Evolutionary conservation across 495 filamentous ascomycete species (phyloP).

Genomic region (Xeromyces bisporus): DNA sequence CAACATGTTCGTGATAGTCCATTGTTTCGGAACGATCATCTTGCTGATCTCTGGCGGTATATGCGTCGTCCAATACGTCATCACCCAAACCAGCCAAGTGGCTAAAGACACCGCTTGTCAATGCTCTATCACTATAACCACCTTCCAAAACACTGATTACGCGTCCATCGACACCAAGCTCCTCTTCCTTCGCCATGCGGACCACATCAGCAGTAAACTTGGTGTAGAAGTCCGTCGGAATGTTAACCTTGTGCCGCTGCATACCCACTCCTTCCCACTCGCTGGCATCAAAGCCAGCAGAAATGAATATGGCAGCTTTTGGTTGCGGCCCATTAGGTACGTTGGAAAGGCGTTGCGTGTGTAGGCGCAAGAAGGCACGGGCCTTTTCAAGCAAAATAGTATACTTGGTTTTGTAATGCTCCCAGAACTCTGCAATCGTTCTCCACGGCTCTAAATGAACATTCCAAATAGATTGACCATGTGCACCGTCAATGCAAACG

Average conservation of each 20-base stretch:
- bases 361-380: constrained; percentile 49
- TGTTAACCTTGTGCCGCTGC: constrained; percentile 88
- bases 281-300: constrained; percentile 91
- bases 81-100: constrained; percentile 65
- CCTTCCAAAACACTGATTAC: constrained; percentile 89
- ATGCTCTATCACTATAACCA: constrained; percentile 81
- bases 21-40: constrained; percentile 13
- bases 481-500: constrained; percentile 78
- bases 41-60: constrained; percentile 1
- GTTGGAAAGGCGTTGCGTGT: constrained; percentile 43
- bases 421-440: constrained; percentile 70
- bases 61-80: neutral
- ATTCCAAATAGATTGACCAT: constrained; percentile 89
- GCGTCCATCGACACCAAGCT: constrained; percentile 58
- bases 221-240: constrained; percentile 93
- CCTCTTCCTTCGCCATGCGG: constrained; percentile 63
- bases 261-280: constrained; percentile 83
- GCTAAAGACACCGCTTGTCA: constrained; percentile 74
- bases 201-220: constrained; percentile 73
- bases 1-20: constrained; percentile 6
- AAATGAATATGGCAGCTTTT: constrained; percentile 80
- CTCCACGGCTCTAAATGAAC: constrained; percentile 85
- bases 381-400: constrained; percentile 60
- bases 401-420: constrained; percentile 64
- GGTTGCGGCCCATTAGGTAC: constrained; percentile 37